Base-by-base conservation (phyloP, 129 eudicot genomes). In the Flaveria brownii region DNA sequence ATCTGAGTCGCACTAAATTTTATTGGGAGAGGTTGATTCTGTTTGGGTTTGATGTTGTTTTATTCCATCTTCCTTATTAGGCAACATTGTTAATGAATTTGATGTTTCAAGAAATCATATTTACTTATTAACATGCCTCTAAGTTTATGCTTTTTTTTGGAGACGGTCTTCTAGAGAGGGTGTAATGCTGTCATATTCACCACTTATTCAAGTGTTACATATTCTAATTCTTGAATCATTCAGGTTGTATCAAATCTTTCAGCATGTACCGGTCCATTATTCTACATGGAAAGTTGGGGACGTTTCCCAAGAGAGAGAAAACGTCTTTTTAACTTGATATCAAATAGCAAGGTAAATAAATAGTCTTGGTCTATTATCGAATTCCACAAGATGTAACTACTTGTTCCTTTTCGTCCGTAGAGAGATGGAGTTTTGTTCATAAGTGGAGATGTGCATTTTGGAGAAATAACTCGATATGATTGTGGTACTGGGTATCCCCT, bases 361-460 rank as follows among this genome's bases (percentile, higher is more conserved):
- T 68, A 36, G 12, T 68, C 59, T 41, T 23, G 50, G 22, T 57
- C 16, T 50, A 16, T 56, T 73, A 78, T 64, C 39, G 57, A 49
- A 39, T 8, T 72, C 70, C 30, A 71, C 15, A 71, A 36, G 41
- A 36, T 36, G 41, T 36, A 36, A 36, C 41, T 36, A 36, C 7
- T 4, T 36, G 20, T 69, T 70, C 2, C 16, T 39, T 72, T 71
- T 47, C 72, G 49, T 79, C 74, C n/a, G 36, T 59, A 89, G 91
- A 86, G 96, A 80, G 84, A 78, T 80, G 91, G 88, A 20, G 87
- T 89, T 22, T 70, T 89, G 74, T 89, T 89, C 81, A 79, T 89
- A 57, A 89, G 96, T 80, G 96, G 96, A 41, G 96, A 89, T 68
- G 96, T 89, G 66, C 96, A 89, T 78, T 89, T 82, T 78, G 96